These are phyloP conservation scores for Melastoma candidum DNA, from an alignment of 441 rosid species.

Conservation along the genomic window DNA sequence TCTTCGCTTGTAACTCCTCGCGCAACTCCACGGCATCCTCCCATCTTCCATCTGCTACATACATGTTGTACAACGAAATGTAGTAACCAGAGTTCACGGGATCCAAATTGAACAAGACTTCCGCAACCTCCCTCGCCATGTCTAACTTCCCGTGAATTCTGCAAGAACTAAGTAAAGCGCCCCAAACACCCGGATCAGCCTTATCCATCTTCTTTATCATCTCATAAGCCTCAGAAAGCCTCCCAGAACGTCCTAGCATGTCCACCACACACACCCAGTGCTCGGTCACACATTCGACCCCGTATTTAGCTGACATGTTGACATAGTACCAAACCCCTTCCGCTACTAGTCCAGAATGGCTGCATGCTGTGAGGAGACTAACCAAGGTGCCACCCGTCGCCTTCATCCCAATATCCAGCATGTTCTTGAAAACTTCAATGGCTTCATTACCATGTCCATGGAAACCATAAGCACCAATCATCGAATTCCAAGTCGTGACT, in stretches of 20 bases:
- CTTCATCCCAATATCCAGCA: constrained; percentile 18
- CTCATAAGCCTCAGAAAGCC: constrained; percentile 35
- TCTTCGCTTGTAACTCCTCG: constrained; percentile 22
- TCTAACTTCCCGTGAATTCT: constrained; percentile 27
- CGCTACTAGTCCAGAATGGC: constrained; percentile 35
- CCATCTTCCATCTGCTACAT: constrained; percentile 36
- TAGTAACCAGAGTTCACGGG: constrained; percentile 37
- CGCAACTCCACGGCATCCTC: constrained; percentile 33
- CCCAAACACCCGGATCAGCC: constrained; percentile 38
- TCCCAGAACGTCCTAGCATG: constrained; percentile 48
- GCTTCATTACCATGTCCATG: constrained; percentile 42
- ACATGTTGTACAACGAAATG: constrained; percentile 33
- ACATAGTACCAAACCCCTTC: constrained; percentile 32
- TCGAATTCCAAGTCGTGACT: constrained; percentile 35
- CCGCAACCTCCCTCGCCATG: constrained; percentile 37
- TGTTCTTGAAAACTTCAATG: constrained; percentile 31
- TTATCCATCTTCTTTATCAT: constrained; percentile 24
- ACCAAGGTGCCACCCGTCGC: constrained; percentile 34
- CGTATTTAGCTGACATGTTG: constrained; percentile 28
- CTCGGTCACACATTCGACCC: constrained; percentile 30
- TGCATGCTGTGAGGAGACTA: constrained; percentile 39
- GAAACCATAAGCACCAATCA: constrained; percentile 40
- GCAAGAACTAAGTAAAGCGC: constrained; percentile 46
- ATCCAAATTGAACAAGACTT: constrained; percentile 34
- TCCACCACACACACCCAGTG: constrained; percentile 40